A percentile compares a stretch with the other conserved stretches of the same genome.
phyloP scores from a whole-genome alignment of 2,329 filamentous ascomycete species.

The Hortaea werneckii region DNA sequence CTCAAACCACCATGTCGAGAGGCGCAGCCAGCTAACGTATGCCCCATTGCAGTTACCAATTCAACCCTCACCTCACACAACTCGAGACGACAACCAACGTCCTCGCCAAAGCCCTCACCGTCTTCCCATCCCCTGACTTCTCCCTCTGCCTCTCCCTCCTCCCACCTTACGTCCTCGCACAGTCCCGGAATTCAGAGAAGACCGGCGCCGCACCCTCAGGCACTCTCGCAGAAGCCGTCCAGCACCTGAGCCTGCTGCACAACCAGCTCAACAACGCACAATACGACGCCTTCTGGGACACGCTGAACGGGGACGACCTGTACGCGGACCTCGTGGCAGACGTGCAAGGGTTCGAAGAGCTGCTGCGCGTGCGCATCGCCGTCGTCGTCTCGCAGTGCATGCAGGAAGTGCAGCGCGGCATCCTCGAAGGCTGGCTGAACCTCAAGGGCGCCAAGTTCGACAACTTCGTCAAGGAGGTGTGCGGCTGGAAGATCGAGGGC shows the following conservation, averaged over 20 bases:
- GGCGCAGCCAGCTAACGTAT: too few species aligned
- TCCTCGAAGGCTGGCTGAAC: slow-evolving; percentile 42
- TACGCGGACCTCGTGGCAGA: slow-evolving; percentile 94
- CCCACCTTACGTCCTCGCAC: slow-evolving; percentile 66
- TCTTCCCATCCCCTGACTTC: slow-evolving; percentile 96
- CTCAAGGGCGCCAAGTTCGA: slow-evolving; percentile 38
- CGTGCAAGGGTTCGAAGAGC: slow-evolving; percentile 87
- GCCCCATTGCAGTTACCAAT: slow-evolving; percentile 67
- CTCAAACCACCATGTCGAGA: too few species aligned
- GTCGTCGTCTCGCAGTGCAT: slow-evolving; percentile 80
- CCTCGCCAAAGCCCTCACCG: slow-evolving; percentile 93
- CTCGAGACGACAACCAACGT: slow-evolving; percentile 98
- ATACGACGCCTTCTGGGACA: slow-evolving; percentile 88
- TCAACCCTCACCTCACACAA: slow-evolving; percentile 96
- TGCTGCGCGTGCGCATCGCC: slow-evolving; percentile 82
- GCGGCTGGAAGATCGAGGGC: slow-evolving; percentile 72
- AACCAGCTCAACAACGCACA: slow-evolving; percentile 80
- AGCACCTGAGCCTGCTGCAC: slow-evolving; percentile 77
- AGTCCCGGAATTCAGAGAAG: slow-evolving; percentile 39
- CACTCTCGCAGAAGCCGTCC: slow-evolving; percentile 74
- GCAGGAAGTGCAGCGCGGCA: slow-evolving; percentile 51
- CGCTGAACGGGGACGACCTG: slow-evolving; percentile 84
- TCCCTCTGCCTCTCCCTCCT: slow-evolving; percentile 88
- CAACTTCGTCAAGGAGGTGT: slow-evolving; percentile 43
- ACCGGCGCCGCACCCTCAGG: slow-evolving; percentile 42